Base-by-base conservation (phyloP, 2,329 filamentous ascomycete genomes). In the Knufia petricola region DNA sequence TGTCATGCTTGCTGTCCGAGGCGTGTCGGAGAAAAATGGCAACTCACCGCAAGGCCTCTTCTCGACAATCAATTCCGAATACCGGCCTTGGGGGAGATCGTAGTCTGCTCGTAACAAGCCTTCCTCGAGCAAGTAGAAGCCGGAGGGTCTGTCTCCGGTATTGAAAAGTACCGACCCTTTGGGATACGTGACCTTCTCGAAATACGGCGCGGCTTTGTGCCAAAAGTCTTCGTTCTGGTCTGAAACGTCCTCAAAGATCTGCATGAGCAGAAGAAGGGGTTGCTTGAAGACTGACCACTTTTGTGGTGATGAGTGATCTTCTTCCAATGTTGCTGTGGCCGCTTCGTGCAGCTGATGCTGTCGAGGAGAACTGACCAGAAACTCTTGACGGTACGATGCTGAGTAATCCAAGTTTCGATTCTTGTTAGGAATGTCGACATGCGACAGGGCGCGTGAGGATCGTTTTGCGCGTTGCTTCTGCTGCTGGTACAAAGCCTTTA, bases 31-130 rank as follows among this genome's bases (percentile, higher is more conserved):
- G 68, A 98, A 98, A 70, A 98, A 98, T 0, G 92, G 92, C 46
- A 98, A 68, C 69, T 98, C 92, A 30, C 92, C 92, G 59, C 90
- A 96, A 0, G 92, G 95, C 1, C 92, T 92, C 13, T 92, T 92
- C 0, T 89, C 86, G 1, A 95, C 84, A 48, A 96, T 95, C 60
- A 87, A 86, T 66, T 98, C 92, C 52, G 85, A 87, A 58, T 94
- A 85, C 58, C 77, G 78, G 0, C 92, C 92, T 63, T 96, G 92
- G 1, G 92, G 88, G 26, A 94, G 75, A 53, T 90, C 78, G 63
- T 98, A 96, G 59, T 95, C 89, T 2, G 85, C 87, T 13, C 89
- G 80, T 26, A 98, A 73, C 58, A 96, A 88, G 30, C 92, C 92
- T 4, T 81, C 78, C 65, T 98, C 89, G 1, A 98, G 69, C 3